Conservation (phyloP, 148 eudicot genomes). For the Rhododendron ovatum region DNA sequence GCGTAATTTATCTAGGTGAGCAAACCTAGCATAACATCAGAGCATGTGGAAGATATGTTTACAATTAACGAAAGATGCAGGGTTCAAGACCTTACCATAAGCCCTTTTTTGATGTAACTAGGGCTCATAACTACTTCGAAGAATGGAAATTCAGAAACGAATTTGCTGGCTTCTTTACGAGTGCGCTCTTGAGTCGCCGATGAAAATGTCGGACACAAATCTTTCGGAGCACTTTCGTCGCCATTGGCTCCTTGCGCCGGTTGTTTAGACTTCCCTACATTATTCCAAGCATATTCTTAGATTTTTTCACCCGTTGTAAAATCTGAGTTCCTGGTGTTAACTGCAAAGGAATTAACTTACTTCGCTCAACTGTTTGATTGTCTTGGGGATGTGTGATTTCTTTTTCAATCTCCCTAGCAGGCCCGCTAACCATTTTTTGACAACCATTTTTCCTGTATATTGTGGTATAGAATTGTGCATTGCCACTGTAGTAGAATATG, state of each 20-base stretch:
- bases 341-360: background rate
- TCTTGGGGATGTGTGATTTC: background rate
- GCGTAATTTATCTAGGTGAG: background rate
- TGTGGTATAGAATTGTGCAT: constrained; percentile 4
- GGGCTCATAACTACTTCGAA: constrained; percentile 5
- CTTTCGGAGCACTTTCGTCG: background rate
- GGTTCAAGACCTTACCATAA: constrained; percentile 10
- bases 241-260: background rate
- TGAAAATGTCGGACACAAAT: background rate
- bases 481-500: constrained; percentile 11
- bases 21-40: background rate
- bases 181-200: background rate
- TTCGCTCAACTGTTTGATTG: background rate
- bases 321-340: background rate
- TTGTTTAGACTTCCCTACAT: constrained; percentile 4
- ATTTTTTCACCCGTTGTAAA: background rate
- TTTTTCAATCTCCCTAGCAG: background rate
- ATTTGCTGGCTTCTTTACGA: background rate
- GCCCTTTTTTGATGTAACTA: background rate
- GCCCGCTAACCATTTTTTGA: background rate
- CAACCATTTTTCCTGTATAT: constrained; percentile 14
- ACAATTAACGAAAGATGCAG: background rate
- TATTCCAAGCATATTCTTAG: background rate
- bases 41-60: background rate
- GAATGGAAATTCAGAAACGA: constrained; percentile 7